Base-by-base conservation (phyloP, 352 stramenopile genomes). In the Pythium scleroteichum region DNA sequence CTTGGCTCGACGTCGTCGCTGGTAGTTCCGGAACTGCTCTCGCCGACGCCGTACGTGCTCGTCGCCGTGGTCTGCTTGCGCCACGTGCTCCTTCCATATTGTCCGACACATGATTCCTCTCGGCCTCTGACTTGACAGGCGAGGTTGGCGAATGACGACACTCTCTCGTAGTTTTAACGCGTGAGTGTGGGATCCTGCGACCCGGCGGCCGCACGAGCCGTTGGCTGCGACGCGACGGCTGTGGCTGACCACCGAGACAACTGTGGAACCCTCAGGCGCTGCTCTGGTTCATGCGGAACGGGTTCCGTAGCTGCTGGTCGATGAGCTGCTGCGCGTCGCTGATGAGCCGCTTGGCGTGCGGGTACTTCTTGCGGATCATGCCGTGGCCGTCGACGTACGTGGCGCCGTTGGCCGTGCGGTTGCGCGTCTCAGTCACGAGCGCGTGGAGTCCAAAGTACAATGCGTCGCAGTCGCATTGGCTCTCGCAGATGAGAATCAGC, bases 351-450 rank as follows among this genome's bases (percentile, higher is more conserved):
- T 88, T 90, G 39, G 78, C 79, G 50, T 88, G 81, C 2, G 79
- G 69, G 20, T 77, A 68, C 24, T 87, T 85, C 42, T 79, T 82
- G 12, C 81, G 81, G 49, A 88, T 87, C 35, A 76, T 66, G 9
- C 81, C 81, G 45, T 88, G 73, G 16, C 75, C 72, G 51, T 91
- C 81, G 1, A 88, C 78, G 49, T 83, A 88, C 22, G 66, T 82
- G 1, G 76, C 79, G 2, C 78, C 78, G 22, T 78, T 54, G 9
- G 68, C 68, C 0, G 79, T 76, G 44, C 78, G 71, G 0, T 47
- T 66, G 16, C 67, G 62, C 3, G 68, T 73, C 59, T 91, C 81
- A 0, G 47, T 56, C 55, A 87, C 59, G 27, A 91, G 51, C 41
- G 78, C 73, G 19, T 64, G 65, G 39, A 91, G 53, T 6, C 77